A percentile compares a stretch with the other conserved stretches of the same genome.
phyloP scores from a whole-genome alignment of 2,329 filamentous ascomycete genomes.

The Ophidiomyces ophidiicola region DNA sequence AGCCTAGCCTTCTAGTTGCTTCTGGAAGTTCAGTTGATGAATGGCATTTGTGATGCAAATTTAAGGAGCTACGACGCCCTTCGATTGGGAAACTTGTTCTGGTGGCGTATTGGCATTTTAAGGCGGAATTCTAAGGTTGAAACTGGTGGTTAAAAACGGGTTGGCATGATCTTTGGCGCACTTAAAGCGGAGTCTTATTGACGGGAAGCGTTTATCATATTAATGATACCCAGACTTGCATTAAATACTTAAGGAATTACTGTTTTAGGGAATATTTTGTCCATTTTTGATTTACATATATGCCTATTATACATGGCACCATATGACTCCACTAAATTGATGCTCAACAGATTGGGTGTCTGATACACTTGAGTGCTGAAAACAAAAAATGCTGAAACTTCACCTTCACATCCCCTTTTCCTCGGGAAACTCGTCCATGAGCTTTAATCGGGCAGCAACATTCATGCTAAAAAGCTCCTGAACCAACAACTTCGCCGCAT shows the following conservation, averaged over 20 bases:
- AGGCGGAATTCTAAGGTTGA: neutral
- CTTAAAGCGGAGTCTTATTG: neutral
- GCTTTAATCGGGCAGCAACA: constrained; percentile 78
- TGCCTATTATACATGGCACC: too few relatives aligned
- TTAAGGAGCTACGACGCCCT: too few relatives aligned
- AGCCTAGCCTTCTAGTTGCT: constrained; percentile 27
- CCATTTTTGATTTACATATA: too few relatives aligned
- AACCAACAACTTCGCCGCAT: constrained; percentile 88
- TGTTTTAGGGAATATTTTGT: too few relatives aligned
- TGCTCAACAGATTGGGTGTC: neutral
- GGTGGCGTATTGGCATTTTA: neutral
- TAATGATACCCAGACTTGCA: constrained; percentile 6
- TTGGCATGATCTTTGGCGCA: neutral
- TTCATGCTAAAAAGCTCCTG: constrained; percentile 99
- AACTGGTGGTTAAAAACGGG: neutral
- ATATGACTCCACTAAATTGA: neutral
- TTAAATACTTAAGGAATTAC: too few relatives aligned
- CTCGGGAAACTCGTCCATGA: constrained; percentile 83
- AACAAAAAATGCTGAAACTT: neutral
- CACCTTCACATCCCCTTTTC: constrained; percentile 25
- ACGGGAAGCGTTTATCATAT: neutral
- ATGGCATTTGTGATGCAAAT: constrained; percentile 22
- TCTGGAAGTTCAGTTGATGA: constrained; percentile 25
- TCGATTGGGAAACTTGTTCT: neutral
- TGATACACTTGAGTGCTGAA: neutral